These are phyloP conservation scores for Penicillium coprophilum DNA, from an alignment of 495 filamentous ascomycete genomes.

Conservation along the genomic window DNA sequence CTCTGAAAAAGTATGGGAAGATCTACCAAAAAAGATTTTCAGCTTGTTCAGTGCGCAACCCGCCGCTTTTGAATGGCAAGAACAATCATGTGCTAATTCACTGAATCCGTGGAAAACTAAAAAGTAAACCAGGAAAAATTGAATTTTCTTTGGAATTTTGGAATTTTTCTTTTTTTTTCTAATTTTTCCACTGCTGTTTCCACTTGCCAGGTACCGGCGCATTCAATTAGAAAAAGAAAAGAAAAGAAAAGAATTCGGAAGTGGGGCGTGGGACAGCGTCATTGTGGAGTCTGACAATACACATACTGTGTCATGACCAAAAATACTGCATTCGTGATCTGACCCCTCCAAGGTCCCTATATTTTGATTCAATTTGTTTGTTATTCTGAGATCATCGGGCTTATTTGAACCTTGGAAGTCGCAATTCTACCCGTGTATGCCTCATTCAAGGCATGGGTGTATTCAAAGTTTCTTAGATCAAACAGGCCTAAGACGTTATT, in stretches of 20 bases:
- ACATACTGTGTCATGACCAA: neutral
- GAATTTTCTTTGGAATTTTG: conserved; percentile 5
- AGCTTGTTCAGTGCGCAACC: neutral
- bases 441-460: neutral
- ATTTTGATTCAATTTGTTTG: neutral
- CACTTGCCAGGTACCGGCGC: conserved; percentile 11
- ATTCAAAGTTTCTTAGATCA: neutral
- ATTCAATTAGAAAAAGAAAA: conserved; percentile 9
- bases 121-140: conserved; percentile 10
- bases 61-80: conserved; percentile 22
- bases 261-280: conserved; percentile 18
- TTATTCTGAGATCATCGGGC: conserved; percentile 13
- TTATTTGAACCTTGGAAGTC: neutral
- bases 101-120: conserved; percentile 32
- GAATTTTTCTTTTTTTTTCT: neutral
- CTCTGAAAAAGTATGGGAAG: neutral
- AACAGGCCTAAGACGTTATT: too few relatives aligned
- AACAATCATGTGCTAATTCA: conserved; percentile 28
- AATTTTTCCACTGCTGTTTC: neutral
- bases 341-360: conserved; percentile 10
- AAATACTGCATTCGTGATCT: conserved; percentile 5
- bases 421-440: neutral
- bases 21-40: neutral
- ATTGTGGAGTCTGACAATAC: conserved; percentile 17
- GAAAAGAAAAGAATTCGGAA: neutral